phyloP scores from a whole-genome alignment of 2,329 filamentous ascomycete genomes.

The Talaromyces pinophilus region DNA sequence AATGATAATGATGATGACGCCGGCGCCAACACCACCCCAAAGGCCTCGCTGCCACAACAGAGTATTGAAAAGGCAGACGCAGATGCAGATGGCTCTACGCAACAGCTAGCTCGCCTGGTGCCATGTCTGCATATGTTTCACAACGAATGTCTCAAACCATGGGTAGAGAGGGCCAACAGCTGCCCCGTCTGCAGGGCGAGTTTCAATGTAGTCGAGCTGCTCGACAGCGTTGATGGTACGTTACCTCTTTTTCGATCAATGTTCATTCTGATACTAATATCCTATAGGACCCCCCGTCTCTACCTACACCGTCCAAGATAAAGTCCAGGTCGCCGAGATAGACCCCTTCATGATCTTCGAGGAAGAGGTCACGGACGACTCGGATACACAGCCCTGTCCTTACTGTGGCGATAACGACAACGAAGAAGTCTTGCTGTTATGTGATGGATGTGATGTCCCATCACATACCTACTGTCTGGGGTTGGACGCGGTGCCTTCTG shows the following conservation, averaged over 20 bases:
- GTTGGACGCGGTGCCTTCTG: conserved; percentile 71
- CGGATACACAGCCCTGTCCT: conserved; percentile 71
- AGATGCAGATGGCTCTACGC: conserved; percentile 18
- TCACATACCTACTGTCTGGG: conserved; percentile 93
- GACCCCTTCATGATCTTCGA: conserved; percentile 65
- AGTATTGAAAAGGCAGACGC: conserved; percentile 19
- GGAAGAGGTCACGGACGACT: conserved; percentile 68
- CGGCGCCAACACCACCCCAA: conserved; percentile 7
- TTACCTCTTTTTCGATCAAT: neutral
- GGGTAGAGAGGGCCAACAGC: conserved; percentile 95
- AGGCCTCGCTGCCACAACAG: conserved; percentile 5
- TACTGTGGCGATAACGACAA: conserved; percentile 80
- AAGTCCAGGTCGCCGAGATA: conserved; percentile 78
- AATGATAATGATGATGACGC: conserved; percentile 32
- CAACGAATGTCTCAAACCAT: conserved; percentile 87
- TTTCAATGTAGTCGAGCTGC: conserved; percentile 88
- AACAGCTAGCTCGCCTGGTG: conserved; percentile 61
- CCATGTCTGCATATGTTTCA: conserved; percentile 92
- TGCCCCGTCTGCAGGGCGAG: conserved; percentile 93
- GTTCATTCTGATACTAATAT: conserved; percentile 11
- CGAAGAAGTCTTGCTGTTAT: conserved; percentile 82
- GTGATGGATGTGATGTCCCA: conserved; percentile 84
- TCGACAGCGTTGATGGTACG: conserved; percentile 74
- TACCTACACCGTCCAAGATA: conserved; percentile 57
- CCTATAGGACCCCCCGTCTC: conserved; percentile 56